A percentile compares a stretch with the other conserved stretches of the same genome.
phyloP scores from a whole-genome alignment of 2,329 filamentous ascomycete genomes.

The Ophiostoma perfectum region DNA sequence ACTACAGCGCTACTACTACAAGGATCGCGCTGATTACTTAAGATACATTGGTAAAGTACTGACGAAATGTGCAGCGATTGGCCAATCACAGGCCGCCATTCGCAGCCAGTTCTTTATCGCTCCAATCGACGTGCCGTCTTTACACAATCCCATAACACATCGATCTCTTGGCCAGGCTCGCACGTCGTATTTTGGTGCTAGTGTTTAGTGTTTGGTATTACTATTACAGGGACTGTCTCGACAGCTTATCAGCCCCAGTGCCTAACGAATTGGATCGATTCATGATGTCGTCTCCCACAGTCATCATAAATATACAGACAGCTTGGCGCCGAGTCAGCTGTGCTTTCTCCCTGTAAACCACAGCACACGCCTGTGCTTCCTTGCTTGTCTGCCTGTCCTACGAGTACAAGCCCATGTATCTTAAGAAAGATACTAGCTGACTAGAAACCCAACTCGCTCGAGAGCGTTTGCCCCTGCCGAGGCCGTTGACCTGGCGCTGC shows the following conservation, averaged over 20 bases:
- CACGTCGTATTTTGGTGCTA: neutral
- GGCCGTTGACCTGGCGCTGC: neutral
- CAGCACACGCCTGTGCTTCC: too few relatives aligned
- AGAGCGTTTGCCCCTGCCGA: neutral
- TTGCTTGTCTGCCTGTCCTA: too few relatives aligned
- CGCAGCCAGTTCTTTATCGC: neutral
- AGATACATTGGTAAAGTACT: neutral
- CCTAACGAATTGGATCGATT: neutral
- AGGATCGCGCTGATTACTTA: neutral
- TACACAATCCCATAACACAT: constrained; percentile 16
- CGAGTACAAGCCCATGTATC: too few relatives aligned
- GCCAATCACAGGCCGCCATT: constrained; percentile 7
- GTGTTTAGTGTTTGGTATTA: constrained; percentile 3
- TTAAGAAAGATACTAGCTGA: too few relatives aligned
- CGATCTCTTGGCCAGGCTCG: constrained; percentile 5
- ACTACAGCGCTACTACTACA: neutral
- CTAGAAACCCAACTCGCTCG: too few relatives aligned
- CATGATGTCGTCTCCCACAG: constrained; percentile 2
- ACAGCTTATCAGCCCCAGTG: constrained; percentile 1
- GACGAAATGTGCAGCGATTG: constrained; percentile 1
- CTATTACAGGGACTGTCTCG: neutral
- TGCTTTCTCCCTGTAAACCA: too few relatives aligned
- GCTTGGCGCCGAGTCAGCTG: too few relatives aligned
- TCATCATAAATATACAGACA: neutral
- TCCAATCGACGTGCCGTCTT: constrained; percentile 2